Evolutionary conservation across 2,329 filamentous ascomycete species (phyloP).

Genomic region (Metarhizium brunneum): DNA sequence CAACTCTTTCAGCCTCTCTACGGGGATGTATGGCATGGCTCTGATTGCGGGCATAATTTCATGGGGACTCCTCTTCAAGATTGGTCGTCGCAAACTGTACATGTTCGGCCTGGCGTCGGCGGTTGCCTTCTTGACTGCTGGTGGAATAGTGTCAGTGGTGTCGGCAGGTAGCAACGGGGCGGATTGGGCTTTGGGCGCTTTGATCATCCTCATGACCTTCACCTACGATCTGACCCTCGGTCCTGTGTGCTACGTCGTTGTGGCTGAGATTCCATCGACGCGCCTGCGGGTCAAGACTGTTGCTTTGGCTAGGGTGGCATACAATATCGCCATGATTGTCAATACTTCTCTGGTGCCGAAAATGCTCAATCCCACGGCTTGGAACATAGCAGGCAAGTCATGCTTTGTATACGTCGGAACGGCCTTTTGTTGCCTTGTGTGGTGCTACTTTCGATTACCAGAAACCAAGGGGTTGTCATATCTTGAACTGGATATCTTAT

Average conservation of each 20-base stretch:
- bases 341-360: conserved; percentile 19
- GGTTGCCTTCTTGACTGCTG: conserved; percentile 24
- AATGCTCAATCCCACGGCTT: conserved; percentile 18
- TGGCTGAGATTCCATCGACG: conserved; percentile 28
- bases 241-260: conserved; percentile 28
- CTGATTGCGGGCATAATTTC: conserved; percentile 30
- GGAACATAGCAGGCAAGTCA: conserved; percentile 16
- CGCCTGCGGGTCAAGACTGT: conserved; percentile 30
- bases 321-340: conserved; percentile 14
- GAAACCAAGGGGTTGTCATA: conserved; percentile 18
- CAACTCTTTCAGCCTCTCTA: conserved; percentile 28
- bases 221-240: conserved; percentile 28
- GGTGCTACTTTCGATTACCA: conserved; percentile 19
- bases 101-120: conserved; percentile 22
- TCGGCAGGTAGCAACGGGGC: conserved; percentile 16
- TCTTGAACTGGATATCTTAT: conserved; percentile 19
- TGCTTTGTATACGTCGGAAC: conserved; percentile 16
- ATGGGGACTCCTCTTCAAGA: conserved; percentile 26
- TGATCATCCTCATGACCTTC: conserved; percentile 32
- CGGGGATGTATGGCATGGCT: conserved; percentile 29
- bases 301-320: conserved; percentile 24
- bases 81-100: conserved; percentile 32
- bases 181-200: conserved; percentile 25
- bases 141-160: conserved; percentile 27
- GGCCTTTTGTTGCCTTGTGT: conserved; percentile 12